These are phyloP conservation scores for Vitis amurensis DNA, from an alignment of 164 flowering plant species.

Conservation along the genomic window DNA sequence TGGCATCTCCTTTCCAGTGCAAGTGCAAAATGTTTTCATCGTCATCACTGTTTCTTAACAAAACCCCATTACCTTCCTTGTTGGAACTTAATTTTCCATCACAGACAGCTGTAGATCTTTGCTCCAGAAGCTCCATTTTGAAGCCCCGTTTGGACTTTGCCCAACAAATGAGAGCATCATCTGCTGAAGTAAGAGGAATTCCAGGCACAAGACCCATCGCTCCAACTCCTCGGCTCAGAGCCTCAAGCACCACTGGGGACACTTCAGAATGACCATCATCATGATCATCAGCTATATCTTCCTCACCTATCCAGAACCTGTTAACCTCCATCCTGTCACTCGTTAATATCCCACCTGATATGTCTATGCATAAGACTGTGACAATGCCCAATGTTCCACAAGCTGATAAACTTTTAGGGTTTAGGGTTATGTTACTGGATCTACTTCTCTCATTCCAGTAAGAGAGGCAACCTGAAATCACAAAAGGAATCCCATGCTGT, in stretches of 20 bases:
- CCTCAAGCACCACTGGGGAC: conserved; percentile 13
- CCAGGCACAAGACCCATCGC: neutral
- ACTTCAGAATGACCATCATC: neutral
- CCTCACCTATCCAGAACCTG: conserved; percentile 14
- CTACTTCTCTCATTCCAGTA: conserved; percentile 13
- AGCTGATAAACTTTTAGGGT: conserved; percentile 9
- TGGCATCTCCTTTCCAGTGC: conserved; percentile 25
- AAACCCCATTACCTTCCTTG: conserved; percentile 3
- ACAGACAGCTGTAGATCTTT: neutral
- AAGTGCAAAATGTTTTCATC: neutral
- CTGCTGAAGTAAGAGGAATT: neutral
- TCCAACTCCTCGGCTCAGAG: conserved; percentile 15
- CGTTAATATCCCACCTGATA: conserved; percentile 9
- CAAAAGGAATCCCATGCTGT: conserved; percentile 24
- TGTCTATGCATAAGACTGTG: conserved; percentile 17
- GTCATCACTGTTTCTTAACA: conserved; percentile 14
- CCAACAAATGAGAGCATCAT: neutral
- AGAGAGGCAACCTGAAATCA: conserved; percentile 12
- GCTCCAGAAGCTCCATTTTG: neutral
- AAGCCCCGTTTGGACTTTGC: neutral
- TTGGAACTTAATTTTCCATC: conserved; percentile 3
- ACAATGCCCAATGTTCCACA: conserved; percentile 21
- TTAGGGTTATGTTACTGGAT: neutral
- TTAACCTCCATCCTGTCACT: conserved; percentile 13
- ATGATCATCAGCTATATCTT: neutral